Percentiles rank a stretch among this genome's conserved stretches.
Evolutionary conservation across 148 eudicot genomes (phyloP).

Genomic region (Nyssa sinensis): DNA sequence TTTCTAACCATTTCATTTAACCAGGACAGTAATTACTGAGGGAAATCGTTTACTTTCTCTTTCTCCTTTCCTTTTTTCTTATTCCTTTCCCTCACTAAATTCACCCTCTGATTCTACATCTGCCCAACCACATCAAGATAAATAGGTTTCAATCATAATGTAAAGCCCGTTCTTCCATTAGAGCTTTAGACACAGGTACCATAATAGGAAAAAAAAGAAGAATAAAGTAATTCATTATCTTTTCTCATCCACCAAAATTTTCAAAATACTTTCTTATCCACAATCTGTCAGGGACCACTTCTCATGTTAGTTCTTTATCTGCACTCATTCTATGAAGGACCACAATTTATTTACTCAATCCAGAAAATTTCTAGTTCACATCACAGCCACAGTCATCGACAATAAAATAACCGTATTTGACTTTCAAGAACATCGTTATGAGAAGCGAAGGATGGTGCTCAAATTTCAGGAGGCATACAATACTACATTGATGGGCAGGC

Average conservation of each 20-base stretch:
- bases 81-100: background rate
- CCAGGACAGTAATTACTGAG: no score
- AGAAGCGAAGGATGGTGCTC: slow-evolving; percentile 5
- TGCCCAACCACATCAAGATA: background rate
- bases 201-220: no score
- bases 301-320: background rate
- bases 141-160: background rate
- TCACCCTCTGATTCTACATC: background rate
- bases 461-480: slow-evolving; percentile 10
- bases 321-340: background rate
- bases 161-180: background rate
- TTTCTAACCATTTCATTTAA: no score
- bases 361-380: background rate
- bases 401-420: slow-evolving; percentile 9
- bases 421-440: slow-evolving; percentile 10
- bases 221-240: background rate
- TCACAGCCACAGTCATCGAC: background rate
- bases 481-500: background rate
- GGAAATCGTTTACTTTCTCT: no score
- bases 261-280: background rate
- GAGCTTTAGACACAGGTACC: background rate
- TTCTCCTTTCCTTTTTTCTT: no score
- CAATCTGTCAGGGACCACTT: background rate
- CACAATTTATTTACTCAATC: background rate
- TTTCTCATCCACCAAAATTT: background rate